Evolutionary conservation across 2,329 filamentous ascomycete genomes (phyloP), one percentile per base, ranked within the genome.

Genomic region (Tolypocladium album): DNA sequence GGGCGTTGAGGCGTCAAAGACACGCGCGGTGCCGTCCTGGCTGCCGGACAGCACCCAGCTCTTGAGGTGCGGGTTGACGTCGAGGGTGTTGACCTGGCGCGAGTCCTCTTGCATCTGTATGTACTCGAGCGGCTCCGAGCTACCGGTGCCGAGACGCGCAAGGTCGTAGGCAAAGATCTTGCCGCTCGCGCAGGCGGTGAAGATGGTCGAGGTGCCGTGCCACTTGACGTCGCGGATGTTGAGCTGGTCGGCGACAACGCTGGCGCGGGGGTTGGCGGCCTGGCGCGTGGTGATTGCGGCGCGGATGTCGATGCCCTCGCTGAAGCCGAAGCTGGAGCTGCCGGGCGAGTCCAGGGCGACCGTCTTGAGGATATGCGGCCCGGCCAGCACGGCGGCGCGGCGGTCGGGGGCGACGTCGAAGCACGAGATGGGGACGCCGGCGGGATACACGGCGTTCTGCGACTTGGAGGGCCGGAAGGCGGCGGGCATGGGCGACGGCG

Each of bases 101-200:
- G 81, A 80, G 65, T 87, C 84, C 66, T 87, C 84, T 53, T 80
- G 78, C 57, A 78, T 82, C 68, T 85, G 80, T 40, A 85, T 78
- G 40, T 79, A 81, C 45, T 82, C 82, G 57, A 85, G 70, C 5
- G 78, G 77, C 15, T 78, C 71, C 3, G 74, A 71, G 8, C 72
- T 72, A 3, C 75, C 76, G 2, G 75, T 68, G 1, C 79, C 77
- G 12, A 82, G 66, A 24, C 80, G 79, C 47, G 76, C 76, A 22
- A 87, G 68, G 68, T 88, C 83, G 66, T 88, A 88, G 61, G 82
- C 77, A 62, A 86, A 86, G 64, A 88, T 85, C 70, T 84, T 83
- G 66, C 85, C 85, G 62, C 82, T 84, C 57, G 82, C 80, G 67
- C 83, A 86, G 3, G 85, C 85, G 0, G 85, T 87, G 64, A 86